Percentiles rank a stretch among this genome's conserved stretches.
phyloP scores from a whole-genome alignment of 2,329 filamentous ascomycete genomes.

The Talaromyces sp. region DNA sequence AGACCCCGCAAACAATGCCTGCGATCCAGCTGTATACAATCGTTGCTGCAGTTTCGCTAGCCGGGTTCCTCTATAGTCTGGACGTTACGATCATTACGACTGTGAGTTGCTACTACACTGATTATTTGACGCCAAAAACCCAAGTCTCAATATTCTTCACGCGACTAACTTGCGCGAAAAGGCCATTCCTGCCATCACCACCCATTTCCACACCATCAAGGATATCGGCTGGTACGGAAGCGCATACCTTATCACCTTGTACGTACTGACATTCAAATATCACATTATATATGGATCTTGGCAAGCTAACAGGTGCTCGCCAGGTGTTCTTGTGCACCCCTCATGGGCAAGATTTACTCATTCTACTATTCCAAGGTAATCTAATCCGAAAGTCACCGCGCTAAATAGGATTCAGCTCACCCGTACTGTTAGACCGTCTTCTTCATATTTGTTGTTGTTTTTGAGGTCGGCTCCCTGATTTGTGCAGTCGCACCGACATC shows the following conservation, averaged over 20 bases:
- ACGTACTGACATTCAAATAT: too few species aligned
- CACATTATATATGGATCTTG: too few species aligned
- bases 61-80: slow-evolving; percentile 7
- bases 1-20: neutral
- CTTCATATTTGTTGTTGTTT: too few species aligned
- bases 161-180: neutral
- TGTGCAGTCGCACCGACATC: slow-evolving; percentile 24
- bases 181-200: slow-evolving; percentile 8
- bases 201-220: slow-evolving; percentile 8
- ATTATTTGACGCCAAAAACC: too few species aligned
- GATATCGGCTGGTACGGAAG: slow-evolving; percentile 10
- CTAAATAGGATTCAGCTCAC: too few species aligned
- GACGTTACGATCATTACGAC: slow-evolving; percentile 8
- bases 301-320: neutral
- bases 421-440: too few species aligned
- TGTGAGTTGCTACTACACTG: neutral
- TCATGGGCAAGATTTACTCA: slow-evolving; percentile 7
- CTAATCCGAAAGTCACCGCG: neutral
- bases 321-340: slow-evolving; percentile 5
- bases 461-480: too few species aligned
- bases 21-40: slow-evolving; percentile 9
- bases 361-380: slow-evolving; percentile 6
- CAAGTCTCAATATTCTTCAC: too few species aligned
- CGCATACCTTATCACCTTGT: slow-evolving; percentile 7
- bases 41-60: slow-evolving; percentile 7